Percentiles rank a stretch among this genome's conserved stretches.
Conservation (phyloP, 768 basidiomycete species). For the Hericium erinaceus region DNA sequence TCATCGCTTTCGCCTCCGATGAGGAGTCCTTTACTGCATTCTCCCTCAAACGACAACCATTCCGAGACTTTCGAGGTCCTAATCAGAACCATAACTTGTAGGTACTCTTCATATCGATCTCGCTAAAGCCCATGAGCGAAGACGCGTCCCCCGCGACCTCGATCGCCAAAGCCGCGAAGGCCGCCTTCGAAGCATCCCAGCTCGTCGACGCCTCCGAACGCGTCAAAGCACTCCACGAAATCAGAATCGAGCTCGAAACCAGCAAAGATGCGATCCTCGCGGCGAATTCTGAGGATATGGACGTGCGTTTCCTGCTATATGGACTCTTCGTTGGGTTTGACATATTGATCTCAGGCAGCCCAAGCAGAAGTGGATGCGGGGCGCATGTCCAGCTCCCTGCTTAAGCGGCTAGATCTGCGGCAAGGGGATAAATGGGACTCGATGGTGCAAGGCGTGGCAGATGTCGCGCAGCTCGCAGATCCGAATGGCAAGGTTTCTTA, state of each 20-base stretch:
- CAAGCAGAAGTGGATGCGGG: constrained; percentile 65
- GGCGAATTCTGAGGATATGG: constrained; percentile 77
- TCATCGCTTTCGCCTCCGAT: no score
- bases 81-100: no score
- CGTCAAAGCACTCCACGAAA: constrained; percentile 59
- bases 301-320: constrained; percentile 34
- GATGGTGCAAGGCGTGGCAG: constrained; percentile 84
- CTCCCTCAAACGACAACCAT: no score
- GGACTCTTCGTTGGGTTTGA: no score
- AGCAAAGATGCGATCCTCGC: constrained; percentile 61
- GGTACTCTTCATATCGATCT: no score
- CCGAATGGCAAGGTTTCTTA: constrained; percentile 84
- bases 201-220: constrained; percentile 62
- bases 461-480: constrained; percentile 79
- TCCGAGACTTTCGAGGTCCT: no score
- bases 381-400: constrained; percentile 70
- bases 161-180: constrained; percentile 74
- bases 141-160: neutral
- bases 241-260: constrained; percentile 55
- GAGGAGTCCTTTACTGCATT: no score
- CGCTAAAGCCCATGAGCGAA: neutral
- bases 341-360: constrained; percentile 45
- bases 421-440: constrained; percentile 86
- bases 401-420: constrained; percentile 78
- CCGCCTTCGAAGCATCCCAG: constrained; percentile 83